Evolutionary conservation across 768 basidiomycete genomes (phyloP), one percentile per base, ranked within the genome.

Genomic region (Boletus vinaceobasis): DNA sequence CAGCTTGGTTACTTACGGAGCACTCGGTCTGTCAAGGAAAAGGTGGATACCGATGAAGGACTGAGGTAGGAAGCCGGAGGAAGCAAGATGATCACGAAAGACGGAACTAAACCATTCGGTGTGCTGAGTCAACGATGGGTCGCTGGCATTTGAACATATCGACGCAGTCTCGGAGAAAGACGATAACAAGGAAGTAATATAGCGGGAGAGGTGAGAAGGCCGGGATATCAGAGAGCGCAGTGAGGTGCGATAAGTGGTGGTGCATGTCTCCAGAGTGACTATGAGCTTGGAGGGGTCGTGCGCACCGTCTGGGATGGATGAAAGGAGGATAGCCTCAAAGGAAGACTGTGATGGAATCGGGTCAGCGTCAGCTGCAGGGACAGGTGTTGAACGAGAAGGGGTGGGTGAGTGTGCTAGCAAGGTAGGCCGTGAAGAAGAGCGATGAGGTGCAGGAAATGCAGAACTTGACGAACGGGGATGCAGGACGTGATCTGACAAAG

Each of bases 1-100:
- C 17, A 23, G 7, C 13, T 35, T 8, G 31, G n/a, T 13, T 10
- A 79, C 89, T 76, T 71, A 91, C 88, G 90, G 86, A 31, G 83
- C 75, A 61, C 90, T 90, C 1, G 90, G 80, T 26, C 90, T 77
- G 65, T 93, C 90, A 23, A 93, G 74, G 72, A 93, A 93, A 14
- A 93, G 62, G 58, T 90, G 87, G 35, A 91, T 69, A 42, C 70
- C 75, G 36, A 73, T 71, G 6, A 80, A 75, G 2, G 76, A 65
- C 26, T 75, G 77, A 1, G 73, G 61, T 4, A 85, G 65, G 37
- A 82, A 71, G 7, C 84, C 85, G 51, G 83, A 81, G 7, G 85
- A 80, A 14, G 79, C 71, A 8, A 88, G 79, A 59, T 90, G 88
- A 29, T 81, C 77, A 38, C 77, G 80, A 65, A 88, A 85, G 55